phyloP scores from a whole-genome alignment of 139 green algal genomes.

The Medakamo hakoo region DNA sequence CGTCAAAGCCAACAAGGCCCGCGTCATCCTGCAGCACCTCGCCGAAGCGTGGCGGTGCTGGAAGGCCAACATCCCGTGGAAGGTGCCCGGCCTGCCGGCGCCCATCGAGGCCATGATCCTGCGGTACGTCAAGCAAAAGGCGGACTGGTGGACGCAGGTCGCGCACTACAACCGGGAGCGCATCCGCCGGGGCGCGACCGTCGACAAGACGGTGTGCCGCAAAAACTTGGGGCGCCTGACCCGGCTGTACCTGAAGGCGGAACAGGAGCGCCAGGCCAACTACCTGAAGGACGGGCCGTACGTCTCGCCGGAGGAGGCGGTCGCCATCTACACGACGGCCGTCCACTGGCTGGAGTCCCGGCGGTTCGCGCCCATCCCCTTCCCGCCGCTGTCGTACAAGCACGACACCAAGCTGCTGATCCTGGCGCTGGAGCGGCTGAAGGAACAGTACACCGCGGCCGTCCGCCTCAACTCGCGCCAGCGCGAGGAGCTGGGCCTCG shows the following conservation, averaged over 20 bases:
- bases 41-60: slow-evolving; percentile 95
- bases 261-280: slow-evolving; percentile 99
- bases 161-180: slow-evolving; percentile 99
- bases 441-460: slow-evolving; percentile 94
- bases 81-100: slow-evolving; percentile 91
- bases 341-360: slow-evolving; percentile 98
- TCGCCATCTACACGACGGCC: slow-evolving; percentile 94
- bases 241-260: slow-evolving; percentile 92
- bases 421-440: slow-evolving; percentile 92
- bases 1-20: slow-evolving; percentile 86
- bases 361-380: slow-evolving; percentile 95
- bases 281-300: slow-evolving; percentile 96
- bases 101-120: slow-evolving; percentile 99
- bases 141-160: slow-evolving; percentile 99
- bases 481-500: slow-evolving; percentile 95
- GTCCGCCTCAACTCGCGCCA: slow-evolving; percentile 91
- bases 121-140: slow-evolving; percentile 98
- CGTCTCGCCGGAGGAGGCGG: slow-evolving; percentile 84
- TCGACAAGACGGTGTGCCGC: slow-evolving; percentile 98
- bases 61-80: slow-evolving; percentile 97
- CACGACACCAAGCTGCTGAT: slow-evolving; percentile 99
- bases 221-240: slow-evolving; percentile 99
- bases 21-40: slow-evolving; percentile 97
- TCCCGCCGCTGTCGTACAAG: slow-evolving; percentile 99
- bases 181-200: slow-evolving; percentile 92